Percentiles rank a stretch among this genome's conserved stretches.
Evolutionary conservation across 192 early-diverging fungal species (phyloP).

Genomic region (Linnemannia exigua): DNA sequence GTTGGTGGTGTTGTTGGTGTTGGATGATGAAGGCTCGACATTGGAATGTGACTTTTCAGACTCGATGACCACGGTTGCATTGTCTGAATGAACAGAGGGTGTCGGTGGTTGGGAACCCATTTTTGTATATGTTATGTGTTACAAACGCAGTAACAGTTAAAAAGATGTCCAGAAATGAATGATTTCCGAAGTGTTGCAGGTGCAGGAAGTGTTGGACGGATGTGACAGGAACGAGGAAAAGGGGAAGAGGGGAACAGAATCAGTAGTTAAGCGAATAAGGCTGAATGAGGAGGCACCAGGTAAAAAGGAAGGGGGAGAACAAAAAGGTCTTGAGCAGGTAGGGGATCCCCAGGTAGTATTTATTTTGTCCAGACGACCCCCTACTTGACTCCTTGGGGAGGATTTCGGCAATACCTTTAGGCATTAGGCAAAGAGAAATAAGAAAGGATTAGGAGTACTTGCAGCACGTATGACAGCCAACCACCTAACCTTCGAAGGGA

Average conservation of each 20-base stretch:
- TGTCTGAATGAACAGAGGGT: conserved; percentile 39
- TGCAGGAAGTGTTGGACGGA: neutral
- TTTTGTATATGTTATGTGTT: neutral
- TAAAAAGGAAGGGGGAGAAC: neutral
- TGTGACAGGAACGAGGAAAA: neutral
- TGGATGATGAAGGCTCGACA: conserved; percentile 13
- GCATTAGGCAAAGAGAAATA: neutral
- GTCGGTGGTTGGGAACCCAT: conserved; percentile 21
- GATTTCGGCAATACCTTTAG: conserved; percentile 20
- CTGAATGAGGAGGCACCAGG: neutral
- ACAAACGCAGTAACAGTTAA: no score
- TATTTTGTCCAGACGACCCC: neutral
- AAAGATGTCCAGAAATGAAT: neutral
- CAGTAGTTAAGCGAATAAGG: neutral
- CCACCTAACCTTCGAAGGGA: neutral
- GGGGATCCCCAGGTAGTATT: neutral
- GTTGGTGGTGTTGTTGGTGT: neutral
- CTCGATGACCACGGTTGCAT: conserved; percentile 39
- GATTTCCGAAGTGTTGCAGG: neutral
- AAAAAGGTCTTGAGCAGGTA: neutral
- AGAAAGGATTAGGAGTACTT: neutral
- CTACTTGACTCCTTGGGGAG: neutral
- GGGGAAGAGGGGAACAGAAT: neutral
- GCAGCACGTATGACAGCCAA: neutral
- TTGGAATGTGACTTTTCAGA: conserved; percentile 33